Conservation (phyloP, 2,329 filamentous ascomycete species). For the Botryotinia calthae region DNA sequence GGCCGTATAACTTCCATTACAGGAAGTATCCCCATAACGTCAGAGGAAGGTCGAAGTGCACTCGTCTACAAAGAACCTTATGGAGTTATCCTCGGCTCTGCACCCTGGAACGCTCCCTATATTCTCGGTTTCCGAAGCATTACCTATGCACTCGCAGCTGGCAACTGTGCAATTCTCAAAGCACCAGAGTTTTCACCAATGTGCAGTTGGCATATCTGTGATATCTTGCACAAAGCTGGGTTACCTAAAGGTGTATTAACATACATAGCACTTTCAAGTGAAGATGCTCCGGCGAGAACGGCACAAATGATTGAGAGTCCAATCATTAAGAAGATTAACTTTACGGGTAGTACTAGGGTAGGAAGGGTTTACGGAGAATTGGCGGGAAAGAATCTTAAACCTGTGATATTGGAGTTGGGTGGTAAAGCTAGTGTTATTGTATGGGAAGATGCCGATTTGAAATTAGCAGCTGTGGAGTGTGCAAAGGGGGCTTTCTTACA, state of each 20-base stretch:
- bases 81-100: conserved; percentile 76
- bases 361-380: conserved; percentile 69
- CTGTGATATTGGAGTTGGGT: conserved; percentile 75
- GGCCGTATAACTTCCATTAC: conserved; percentile 42
- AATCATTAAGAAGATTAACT: conserved; percentile 76
- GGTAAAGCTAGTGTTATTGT: conserved; percentile 80
- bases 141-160: conserved; percentile 66
- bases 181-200: conserved; percentile 66
- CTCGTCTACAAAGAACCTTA: conserved; percentile 73
- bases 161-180: conserved; percentile 76
- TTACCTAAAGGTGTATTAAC: conserved; percentile 74
- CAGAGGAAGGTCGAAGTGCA: conserved; percentile 52
- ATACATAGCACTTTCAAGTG: conserved; percentile 62
- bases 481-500: conserved; percentile 70
- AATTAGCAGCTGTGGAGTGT: conserved; percentile 66
- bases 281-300: conserved; percentile 66
- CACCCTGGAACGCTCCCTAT: conserved; percentile 69
- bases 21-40: conserved; percentile 40
- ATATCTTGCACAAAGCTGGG: conserved; percentile 69
- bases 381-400: conserved; percentile 74
- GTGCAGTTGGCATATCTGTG: conserved; percentile 60
- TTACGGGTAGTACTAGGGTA: conserved; percentile 74
- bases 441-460: conserved; percentile 74
- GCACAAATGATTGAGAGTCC: conserved; percentile 64
- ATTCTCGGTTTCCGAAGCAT: conserved; percentile 55